Base-by-base conservation (phyloP, 495 filamentous ascomycete species). In the Penicillium antarcticum region DNA sequence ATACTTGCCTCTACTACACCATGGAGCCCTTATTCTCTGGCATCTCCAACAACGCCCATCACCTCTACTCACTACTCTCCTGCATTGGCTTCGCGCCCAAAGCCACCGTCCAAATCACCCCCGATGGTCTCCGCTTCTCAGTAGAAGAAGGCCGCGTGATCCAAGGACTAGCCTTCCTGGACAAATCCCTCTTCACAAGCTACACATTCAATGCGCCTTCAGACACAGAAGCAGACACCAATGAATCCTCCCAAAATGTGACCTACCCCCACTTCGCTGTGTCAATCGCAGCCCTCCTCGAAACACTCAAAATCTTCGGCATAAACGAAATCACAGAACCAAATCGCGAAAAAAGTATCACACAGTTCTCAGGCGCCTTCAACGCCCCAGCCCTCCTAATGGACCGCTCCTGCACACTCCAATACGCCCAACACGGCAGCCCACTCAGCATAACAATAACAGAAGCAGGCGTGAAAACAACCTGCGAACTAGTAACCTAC, bases 301-400 rank as follows among this genome's bases (percentile, higher is more conserved):
- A 98, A 74, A 96, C 91, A 8, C 78, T 98, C 23, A 92, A 96
- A 59, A 96, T 98, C 35, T 92, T 97, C 62, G 87, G 88, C 41
- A 80, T 90, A 51, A 84, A 83, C 38, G 89, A 96, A 56, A 63
- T 80, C n/a, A 70, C 76, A 31, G 78, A 82, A 45, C 70, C 78
- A 23, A 80, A 75, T 55, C 57, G 59, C 23, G 54, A 78, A 51
- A 71, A 78, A 45, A 78, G 77, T 44, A 63, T 72, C 14, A 65
- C 70, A 21, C 77, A 80, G 26, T 71, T 75, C 16, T 70, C 73
- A 24, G 83, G 83, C 53, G 86, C 88, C 55, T 96, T 96, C 69
- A 86, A 80, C 48, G 82, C 85, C 39, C 86, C 87, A 42, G 73
- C 82, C 31, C 70, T 96, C 12, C 89, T 91, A 43, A 84, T 92